Evolutionary conservation across 2,329 filamentous ascomycete species (phyloP), one percentile per base, ranked within the genome.

Genomic region (Pestalotiopsis sp.): DNA sequence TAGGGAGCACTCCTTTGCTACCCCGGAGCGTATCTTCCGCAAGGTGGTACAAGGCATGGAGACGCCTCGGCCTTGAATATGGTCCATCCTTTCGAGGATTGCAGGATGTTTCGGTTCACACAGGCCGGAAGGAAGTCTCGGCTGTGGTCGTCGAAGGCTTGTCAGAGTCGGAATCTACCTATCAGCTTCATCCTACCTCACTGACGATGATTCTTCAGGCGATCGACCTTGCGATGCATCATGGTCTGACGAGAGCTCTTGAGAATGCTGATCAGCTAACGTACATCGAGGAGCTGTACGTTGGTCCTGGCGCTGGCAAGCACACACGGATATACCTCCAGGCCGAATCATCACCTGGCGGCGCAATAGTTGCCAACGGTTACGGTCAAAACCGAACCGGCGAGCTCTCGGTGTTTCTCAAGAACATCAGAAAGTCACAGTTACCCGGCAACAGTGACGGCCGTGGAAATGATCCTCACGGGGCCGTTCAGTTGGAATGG

Each of bases 31-130:
- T 66, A 23, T 12, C 36, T 9, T 41, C 56, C 4, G 27, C 17
- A 31, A 36, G 65, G 11, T 65, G 61, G 61, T 58, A 64, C 49
- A 31, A 38, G 25, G 31, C 61, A 17, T 45, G 56, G 41, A n/a
- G 13, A 20, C 39, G 61, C 9, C 23, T 68, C 25, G 67, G 67
- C 13, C 27, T 68, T 6, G 49, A 68, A 23, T 68, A 68, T 27
- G 57, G 59, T 17, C 36, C 36, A n/a, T 45, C 31, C 4, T 68
- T 68, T 20, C 14, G 25, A 17, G 61, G 61, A 7, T 13, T 68
- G 49, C 20, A 58, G 11, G 20, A 58, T 45, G 38, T 68, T 27
- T 52, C 67, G 7, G 67, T 61, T 20, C 31, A 41, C 41, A 20
- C 61, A 39, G 31, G n/a, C 39, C 38, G 27, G 14, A 20, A 57